Conservation (phyloP, 1,139 yeast species). For the Diutina rugosa region DNA sequence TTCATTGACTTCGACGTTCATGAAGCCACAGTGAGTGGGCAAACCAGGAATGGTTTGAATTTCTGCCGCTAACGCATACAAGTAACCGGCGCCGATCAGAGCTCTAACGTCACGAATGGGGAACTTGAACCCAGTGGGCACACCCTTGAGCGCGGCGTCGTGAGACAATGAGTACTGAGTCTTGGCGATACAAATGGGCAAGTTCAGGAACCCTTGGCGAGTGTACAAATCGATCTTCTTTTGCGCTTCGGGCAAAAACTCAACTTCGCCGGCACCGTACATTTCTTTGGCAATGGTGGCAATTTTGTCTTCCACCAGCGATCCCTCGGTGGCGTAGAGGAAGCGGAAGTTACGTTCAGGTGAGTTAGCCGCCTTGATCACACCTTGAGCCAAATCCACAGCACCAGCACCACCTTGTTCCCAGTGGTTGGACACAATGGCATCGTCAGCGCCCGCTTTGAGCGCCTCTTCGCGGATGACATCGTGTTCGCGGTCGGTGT, state of each 20-base stretch:
- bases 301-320: constrained; percentile 73
- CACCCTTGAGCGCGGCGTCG: constrained; percentile 89
- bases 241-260: constrained; percentile 75
- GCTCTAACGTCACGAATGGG: constrained; percentile 93
- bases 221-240: constrained; percentile 77
- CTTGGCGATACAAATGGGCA: constrained; percentile 96
- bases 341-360: constrained; percentile 39
- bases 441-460: constrained; percentile 88
- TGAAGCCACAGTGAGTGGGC: constrained; percentile 93
- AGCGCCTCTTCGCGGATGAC: constrained; percentile 74
- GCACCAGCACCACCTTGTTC: constrained; percentile 98
- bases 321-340: constrained; percentile 53
- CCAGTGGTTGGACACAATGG: constrained; percentile 95
- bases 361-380: constrained; percentile 57
- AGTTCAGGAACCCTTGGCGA: constrained; percentile 78
- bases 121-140: constrained; percentile 85
- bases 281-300: constrained; percentile 72
- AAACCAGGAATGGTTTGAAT: constrained; percentile 96
- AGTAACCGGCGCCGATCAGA: constrained; percentile 92
- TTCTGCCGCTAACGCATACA: constrained; percentile 94
- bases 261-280: constrained; percentile 92
- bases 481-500: constrained; percentile 72
- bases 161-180: constrained; percentile 97
- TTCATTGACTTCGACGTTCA: constrained; percentile 90
- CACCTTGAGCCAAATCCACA: constrained; percentile 74